A percentile compares a stretch with the other conserved stretches of the same genome.
Conservation (phyloP, 108 stramenopile species). For the Pseudonitzschia pungens region DNA sequence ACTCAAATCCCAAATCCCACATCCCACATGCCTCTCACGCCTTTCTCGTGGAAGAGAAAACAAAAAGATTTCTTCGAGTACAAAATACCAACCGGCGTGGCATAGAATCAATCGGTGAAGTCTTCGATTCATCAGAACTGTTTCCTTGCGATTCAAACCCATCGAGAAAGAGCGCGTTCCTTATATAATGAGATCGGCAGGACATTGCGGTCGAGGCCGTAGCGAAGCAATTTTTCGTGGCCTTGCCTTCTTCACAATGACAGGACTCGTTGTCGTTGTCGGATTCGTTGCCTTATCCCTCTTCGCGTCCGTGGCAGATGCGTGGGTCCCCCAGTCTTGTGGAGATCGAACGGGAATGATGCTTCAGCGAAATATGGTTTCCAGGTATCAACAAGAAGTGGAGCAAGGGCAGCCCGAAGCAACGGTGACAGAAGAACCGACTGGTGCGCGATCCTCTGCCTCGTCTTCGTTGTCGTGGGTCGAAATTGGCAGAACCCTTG, state of each 20-base stretch:
- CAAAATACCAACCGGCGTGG: too few species aligned
- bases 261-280: not conserved
- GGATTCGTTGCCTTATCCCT: not conserved
- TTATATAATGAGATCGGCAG: too few species aligned
- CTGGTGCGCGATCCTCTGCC: not conserved
- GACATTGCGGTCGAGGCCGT: too few species aligned
- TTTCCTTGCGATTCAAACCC: too few species aligned
- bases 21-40: too few species aligned
- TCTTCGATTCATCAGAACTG: too few species aligned
- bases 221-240: not conserved
- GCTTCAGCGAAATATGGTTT: not conserved
- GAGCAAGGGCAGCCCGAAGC: not conserved
- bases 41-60: too few species aligned
- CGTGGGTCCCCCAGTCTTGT: not conserved
- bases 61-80: too few species aligned
- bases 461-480: not conserved
- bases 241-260: not conserved
- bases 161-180: too few species aligned
- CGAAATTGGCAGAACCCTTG: not conserved
- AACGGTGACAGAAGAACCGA: not conserved
- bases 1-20: too few species aligned
- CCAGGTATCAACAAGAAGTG: not conserved
- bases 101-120: too few species aligned
- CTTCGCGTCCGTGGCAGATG: not conserved
- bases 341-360: not conserved